Percentiles rank a stretch among this genome's conserved stretches.
These are phyloP conservation scores for Candida maesae DNA, from an alignment of 805 yeast species.

Conservation along the genomic window DNA sequence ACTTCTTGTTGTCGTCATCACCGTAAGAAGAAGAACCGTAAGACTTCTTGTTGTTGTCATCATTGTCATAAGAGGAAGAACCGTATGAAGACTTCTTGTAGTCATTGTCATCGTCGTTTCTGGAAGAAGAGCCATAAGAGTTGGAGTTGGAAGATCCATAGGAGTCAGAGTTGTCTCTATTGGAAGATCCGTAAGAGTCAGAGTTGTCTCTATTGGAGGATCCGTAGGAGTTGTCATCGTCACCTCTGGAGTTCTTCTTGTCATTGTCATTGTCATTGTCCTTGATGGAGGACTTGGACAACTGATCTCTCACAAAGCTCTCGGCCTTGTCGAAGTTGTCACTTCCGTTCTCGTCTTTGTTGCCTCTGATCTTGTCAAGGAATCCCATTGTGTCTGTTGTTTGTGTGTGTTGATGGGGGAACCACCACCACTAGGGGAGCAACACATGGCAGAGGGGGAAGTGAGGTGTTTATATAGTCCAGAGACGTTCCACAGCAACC, in stretches of 20 bases:
- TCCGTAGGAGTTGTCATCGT: constrained; percentile 3
- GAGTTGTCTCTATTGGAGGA: constrained; percentile 1
- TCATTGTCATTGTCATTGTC: neutral
- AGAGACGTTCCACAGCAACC: too few relatives aligned
- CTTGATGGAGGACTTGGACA: constrained; percentile 1
- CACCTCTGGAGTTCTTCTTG: constrained; percentile 5
- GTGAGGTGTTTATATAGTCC: too few relatives aligned
- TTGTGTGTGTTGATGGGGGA: too few relatives aligned
- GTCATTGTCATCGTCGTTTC: neutral
- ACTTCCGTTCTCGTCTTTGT: too few relatives aligned
- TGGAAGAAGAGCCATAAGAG: constrained; percentile 6
- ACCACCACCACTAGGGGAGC: too few relatives aligned
- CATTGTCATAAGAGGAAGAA: neutral
- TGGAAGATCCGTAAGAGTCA: neutral
- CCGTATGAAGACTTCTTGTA: constrained; percentile 6
- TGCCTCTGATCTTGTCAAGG: too few relatives aligned
- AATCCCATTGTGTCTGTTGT: too few relatives aligned
- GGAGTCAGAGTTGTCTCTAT: neutral
- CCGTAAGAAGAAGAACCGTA: constrained; percentile 2
- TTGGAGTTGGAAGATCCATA: neutral
- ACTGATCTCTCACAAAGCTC: too few relatives aligned
- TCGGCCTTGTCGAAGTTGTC: too few relatives aligned
- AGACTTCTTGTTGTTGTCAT: neutral
- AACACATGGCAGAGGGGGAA: too few relatives aligned
- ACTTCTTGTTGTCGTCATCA: neutral